Evolutionary conservation across 2,329 filamentous ascomycete species (phyloP), one percentile per base, ranked within the genome.

Genomic region (Fonsecaea monophora): DNA sequence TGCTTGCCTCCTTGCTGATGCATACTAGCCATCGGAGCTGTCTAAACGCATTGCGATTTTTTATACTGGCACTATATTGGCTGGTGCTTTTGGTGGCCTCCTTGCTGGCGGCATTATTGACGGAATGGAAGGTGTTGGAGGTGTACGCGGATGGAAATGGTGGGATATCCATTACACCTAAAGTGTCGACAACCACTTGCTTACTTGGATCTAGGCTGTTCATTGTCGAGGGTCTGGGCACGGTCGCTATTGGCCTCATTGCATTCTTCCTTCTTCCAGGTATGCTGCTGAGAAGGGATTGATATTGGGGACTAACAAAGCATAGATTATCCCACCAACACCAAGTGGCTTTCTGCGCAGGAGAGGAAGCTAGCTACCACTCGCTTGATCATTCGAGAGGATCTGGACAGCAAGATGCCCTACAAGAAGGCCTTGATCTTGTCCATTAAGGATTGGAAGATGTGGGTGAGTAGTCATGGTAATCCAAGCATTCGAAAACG

Each of bases 61-160:
- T 74, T 83, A 82, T 73, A 79, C 78, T 60, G 80, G 81, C 0
- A 78, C 79, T 2, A 79, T 78, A 42, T 72, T 85, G 42, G 83
- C 84, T 0, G 82, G 83, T n/a, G 83, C 82, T 0, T 84, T 86
- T 62, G 80, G 79, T 4, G 84, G 84, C 0, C 74, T 86, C 30
- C 74, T 86, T 0, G 84, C 84, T 1, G 84, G 77, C 68, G 82
- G 74, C 2, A 83, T 85, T 40, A 78, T 78, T 77, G 35, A 21
- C 75, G 75, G 13, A 34, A 62, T 70, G 35, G 68, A 70, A 21
- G 66, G 63, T 48, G 45, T 62, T 35, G 57, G 48, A 57, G 73
- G 73, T 21, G 67, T 76, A 34, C 64, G 72, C 34, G 74, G 75
- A 8, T 77, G 76, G 76, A 69, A 65, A 53, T 71, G 70, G 70